Evolutionary conservation across 768 basidiomycete genomes (phyloP), one percentile per base, ranked within the genome.

Genomic region (Lentinula detonsa): DNA sequence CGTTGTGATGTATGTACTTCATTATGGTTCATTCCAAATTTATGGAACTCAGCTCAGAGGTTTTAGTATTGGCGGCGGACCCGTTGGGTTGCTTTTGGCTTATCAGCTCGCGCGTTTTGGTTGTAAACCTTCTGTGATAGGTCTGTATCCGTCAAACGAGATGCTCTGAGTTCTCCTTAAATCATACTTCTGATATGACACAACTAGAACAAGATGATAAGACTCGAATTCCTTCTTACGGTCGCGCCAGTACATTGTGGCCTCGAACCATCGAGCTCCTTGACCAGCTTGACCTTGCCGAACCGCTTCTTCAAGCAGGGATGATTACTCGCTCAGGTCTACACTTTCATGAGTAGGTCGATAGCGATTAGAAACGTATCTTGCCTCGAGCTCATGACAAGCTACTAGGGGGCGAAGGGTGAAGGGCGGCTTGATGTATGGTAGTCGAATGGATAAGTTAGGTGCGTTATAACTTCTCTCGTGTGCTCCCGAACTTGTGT

Each of bases 351-450:
- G 60, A 61, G 16, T 43, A 31, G 31, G 39, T 28, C 11, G 13
- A 43, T 23, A 7, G 11, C 21, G 33, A 35, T 1, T 31, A 7
- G 13, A 34, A n/a, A 4, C 1, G 39, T 28, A 16, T 48, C 5
- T 28, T 28, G 15, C 31, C 13, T 34, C 15, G 39, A 9, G 48
- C 18, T 31, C 23, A 50, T 37, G 18, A 28, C 3, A 10, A 7
- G 0, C 11, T 50, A 15, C 23, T 42, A 64, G 63, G 4, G 63
- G 63, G 2, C 43, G 46, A 16, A 61, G 63, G 4, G 55, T 61
- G 8, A 61, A 62, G 42, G 63, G 63, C 18, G 63, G 63, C 6
- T 45, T 64, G 39, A 61, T 64, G 63, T 64, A 64, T 50, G 63
- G 60, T n/a, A 61, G 33, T 31, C 43, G 63, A 23, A 64, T 64